Conservation (phyloP, 169 alveolate species). For the Fabrea salina region DNA sequence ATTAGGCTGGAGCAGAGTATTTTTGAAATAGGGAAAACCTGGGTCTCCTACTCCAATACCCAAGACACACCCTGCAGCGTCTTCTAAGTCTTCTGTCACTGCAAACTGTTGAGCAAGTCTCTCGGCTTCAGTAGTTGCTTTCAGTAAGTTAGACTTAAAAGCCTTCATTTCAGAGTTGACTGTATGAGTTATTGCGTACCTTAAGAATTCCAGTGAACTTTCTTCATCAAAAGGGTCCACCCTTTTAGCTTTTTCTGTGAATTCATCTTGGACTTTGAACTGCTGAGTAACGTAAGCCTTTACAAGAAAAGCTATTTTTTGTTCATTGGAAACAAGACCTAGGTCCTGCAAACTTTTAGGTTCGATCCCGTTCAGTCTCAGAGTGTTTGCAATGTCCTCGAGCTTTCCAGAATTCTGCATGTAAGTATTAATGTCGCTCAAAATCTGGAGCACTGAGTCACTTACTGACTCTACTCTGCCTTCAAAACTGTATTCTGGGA, state of each 20-base stretch:
- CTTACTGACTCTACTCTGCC: background rate
- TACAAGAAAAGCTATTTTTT: background rate
- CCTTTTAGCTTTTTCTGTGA: background rate
- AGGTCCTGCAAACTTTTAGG: conserved; percentile 1
- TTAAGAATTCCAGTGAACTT: background rate
- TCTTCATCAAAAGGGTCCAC: background rate
- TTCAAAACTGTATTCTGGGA: background rate
- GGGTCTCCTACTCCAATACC: conserved; percentile 9
- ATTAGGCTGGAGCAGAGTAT: background rate
- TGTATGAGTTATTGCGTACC: background rate
- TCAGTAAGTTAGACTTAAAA: background rate
- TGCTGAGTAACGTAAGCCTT: background rate
- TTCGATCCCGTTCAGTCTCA: background rate
- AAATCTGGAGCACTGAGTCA: background rate
- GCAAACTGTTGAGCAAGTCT: background rate
- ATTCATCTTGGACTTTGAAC: background rate
- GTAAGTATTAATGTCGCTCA: background rate
- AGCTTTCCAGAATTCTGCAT: background rate
- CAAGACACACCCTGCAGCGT: conserved; percentile 5
- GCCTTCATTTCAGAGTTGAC: background rate
- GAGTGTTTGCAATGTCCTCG: background rate
- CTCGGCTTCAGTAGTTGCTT: background rate
- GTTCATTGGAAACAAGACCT: background rate
- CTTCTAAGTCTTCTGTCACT: background rate
- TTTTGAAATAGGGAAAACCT: background rate